Conservation (phyloP, 768 basidiomycete genomes). For the Psilocybe azurescens region DNA sequence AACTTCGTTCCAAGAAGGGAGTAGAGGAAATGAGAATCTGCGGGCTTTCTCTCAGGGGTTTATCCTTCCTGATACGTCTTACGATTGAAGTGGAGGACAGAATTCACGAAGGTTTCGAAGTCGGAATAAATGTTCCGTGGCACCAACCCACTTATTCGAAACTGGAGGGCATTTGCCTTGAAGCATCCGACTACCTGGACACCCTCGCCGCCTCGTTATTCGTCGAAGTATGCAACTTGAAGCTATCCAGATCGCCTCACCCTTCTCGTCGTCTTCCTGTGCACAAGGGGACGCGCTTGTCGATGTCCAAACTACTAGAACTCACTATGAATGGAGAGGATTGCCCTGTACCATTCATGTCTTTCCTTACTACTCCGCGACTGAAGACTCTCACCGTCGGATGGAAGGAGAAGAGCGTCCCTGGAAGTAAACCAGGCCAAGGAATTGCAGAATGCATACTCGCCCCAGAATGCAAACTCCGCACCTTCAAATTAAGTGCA, state of each 20-base stretch:
- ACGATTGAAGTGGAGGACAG: background rate
- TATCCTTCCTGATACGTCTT: background rate
- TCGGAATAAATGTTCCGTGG: background rate
- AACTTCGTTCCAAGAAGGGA: background rate
- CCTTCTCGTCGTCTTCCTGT: background rate
- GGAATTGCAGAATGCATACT: background rate
- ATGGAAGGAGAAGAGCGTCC: background rate
- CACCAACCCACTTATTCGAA: background rate
- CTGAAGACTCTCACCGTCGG: background rate
- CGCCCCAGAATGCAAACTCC: background rate
- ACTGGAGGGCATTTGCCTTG: background rate
- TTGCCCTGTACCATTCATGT: background rate
- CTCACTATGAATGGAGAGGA: background rate
- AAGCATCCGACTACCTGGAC: background rate
- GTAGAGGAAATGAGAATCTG: background rate
- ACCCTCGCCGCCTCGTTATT: background rate
- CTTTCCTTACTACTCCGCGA: background rate
- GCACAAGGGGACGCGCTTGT: background rate
- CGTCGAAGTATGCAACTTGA: background rate
- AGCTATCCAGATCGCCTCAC: background rate
- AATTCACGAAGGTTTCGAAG: background rate
- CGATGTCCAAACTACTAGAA: background rate
- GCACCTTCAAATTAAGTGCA: background rate
- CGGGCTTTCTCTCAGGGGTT: background rate
- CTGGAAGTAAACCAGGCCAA: background rate